Conservation (phyloP, 2,329 filamentous ascomycete species). For the Fonsecaea nubica region DNA sequence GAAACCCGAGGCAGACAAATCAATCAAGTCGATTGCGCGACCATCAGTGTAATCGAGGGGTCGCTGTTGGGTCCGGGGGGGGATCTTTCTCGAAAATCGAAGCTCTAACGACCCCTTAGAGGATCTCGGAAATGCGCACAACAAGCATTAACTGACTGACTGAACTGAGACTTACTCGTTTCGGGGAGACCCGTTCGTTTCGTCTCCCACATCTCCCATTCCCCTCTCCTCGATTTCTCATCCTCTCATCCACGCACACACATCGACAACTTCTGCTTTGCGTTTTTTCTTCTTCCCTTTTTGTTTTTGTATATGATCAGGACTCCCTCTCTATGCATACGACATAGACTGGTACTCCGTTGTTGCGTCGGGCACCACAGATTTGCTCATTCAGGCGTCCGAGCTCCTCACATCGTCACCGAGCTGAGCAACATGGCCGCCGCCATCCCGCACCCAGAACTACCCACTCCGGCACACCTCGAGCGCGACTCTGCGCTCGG, state of each 20-base stretch:
- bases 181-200: not conserved
- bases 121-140: not conserved
- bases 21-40: not conserved
- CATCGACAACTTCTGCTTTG: not conserved
- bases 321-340: not conserved
- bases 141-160: not conserved
- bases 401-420: slow-evolving; percentile 23
- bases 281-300: not conserved
- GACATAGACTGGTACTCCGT: slow-evolving; percentile 7
- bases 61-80: not conserved
- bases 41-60: not conserved
- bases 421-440: slow-evolving; percentile 22
- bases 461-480: slow-evolving; percentile 65
- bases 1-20: slow-evolving; percentile 8
- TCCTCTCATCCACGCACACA: not conserved
- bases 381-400: slow-evolving; percentile 31
- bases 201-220: not conserved
- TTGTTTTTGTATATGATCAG: slow-evolving; percentile 15
- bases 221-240: not conserved
- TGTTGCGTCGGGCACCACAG: slow-evolving; percentile 6
- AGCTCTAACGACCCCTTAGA: too few species aligned
- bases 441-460: slow-evolving; percentile 36
- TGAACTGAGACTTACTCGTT: not conserved
- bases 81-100: not conserved
- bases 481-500: slow-evolving; percentile 63